Conservation (phyloP, 345 rosid genomes). For the Mercurialis annua region DNA sequence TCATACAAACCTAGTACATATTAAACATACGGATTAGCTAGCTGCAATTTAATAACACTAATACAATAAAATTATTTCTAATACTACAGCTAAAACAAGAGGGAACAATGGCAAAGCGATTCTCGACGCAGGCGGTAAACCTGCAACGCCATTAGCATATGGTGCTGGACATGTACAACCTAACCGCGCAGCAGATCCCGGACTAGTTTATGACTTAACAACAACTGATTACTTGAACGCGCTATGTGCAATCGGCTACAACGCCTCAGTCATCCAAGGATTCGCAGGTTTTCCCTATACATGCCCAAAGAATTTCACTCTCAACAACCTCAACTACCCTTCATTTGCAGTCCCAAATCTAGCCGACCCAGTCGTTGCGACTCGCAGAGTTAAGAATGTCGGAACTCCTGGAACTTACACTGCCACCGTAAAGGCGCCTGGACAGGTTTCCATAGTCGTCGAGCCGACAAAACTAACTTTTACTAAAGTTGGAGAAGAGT, state of each 20-base stretch:
- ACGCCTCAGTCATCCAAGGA: not conserved
- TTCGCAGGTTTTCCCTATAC: not conserved
- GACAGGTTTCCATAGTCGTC: not conserved
- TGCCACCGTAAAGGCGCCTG: not conserved
- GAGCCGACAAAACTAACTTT: constrained; percentile 11
- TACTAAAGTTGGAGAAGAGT: constrained; percentile 2
- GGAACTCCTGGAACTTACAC: constrained; percentile 9
- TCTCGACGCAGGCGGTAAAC: not conserved
- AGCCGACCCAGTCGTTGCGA: not conserved
- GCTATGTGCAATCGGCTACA: constrained; percentile 21
- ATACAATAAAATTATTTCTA: too few relatives aligned
- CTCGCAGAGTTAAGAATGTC: constrained; percentile 12
- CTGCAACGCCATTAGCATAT: constrained; percentile 25
- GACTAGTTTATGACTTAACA: constrained; percentile 29
- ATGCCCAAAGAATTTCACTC: constrained; percentile 26
- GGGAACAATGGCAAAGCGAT: constrained; percentile 10
- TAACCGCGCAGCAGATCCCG: constrained; percentile 26
- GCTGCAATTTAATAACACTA: too few relatives aligned
- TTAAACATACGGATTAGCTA: too few relatives aligned
- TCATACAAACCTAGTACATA: too few relatives aligned
- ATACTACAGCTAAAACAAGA: constrained; percentile 9
- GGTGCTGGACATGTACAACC: constrained; percentile 33
- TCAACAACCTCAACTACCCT: constrained; percentile 47
- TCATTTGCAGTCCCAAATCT: constrained; percentile 35
- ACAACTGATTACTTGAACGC: constrained; percentile 19